Percentiles rank a stretch among this genome's conserved stretches.
These are phyloP conservation scores for Globisporangium lucens DNA, from an alignment of 352 stramenopile genomes.

Conservation along the genomic window DNA sequence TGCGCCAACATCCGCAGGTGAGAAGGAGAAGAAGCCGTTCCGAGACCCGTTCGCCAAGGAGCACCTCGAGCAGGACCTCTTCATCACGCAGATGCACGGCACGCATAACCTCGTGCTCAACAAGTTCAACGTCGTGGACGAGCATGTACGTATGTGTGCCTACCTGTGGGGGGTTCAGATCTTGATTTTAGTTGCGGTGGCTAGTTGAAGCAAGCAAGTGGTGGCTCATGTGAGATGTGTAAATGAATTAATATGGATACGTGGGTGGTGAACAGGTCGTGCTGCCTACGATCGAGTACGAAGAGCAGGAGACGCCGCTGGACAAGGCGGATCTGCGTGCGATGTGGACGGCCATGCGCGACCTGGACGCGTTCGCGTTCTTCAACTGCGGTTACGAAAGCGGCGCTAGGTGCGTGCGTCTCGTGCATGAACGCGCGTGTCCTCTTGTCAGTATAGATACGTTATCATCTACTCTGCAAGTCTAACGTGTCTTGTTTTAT, in stretches of 20 bases:
- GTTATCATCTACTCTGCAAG: too few species aligned
- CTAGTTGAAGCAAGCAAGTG: neutral
- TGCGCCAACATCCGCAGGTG: constrained; percentile 2
- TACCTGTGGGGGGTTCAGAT: neutral
- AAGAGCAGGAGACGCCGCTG: constrained; percentile 58
- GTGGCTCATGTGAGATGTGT: neutral
- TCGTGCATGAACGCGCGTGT: too few species aligned
- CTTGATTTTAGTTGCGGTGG: neutral
- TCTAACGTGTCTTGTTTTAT: neutral
- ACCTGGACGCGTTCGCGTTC: constrained; percentile 74
- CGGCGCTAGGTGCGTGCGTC: constrained; percentile 46
- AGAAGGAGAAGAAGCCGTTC: constrained; percentile 23
- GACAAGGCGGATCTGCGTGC: constrained; percentile 50
- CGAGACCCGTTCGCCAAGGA: constrained; percentile 73
- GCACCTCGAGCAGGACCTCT: constrained; percentile 67
- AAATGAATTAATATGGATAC: neutral
- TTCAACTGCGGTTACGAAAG: constrained; percentile 86
- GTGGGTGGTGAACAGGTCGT: constrained; percentile 31
- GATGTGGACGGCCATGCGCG: constrained; percentile 70
- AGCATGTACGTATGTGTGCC: constrained; percentile 42
- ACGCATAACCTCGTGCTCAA: constrained; percentile 83
- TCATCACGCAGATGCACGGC: constrained; percentile 54
- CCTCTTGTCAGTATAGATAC: too few species aligned
- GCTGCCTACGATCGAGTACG: constrained; percentile 69
- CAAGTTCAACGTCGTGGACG: constrained; percentile 79